phyloP scores from a whole-genome alignment of 1,284 basidiomycete species.

The Ganoderma lingzhi region DNA sequence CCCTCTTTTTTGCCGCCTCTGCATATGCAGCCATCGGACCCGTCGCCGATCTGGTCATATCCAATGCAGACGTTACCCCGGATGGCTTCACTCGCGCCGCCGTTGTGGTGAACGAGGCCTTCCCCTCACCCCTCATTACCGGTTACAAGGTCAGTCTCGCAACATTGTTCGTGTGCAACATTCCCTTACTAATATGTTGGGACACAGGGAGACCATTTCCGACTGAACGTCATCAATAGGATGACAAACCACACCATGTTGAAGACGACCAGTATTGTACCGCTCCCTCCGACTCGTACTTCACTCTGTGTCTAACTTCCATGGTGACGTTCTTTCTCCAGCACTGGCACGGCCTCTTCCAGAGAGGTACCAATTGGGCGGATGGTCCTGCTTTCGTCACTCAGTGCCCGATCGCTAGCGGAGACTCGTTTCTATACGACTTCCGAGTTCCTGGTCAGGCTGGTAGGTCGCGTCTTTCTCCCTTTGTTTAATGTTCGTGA shows the following conservation, averaged over 20 bases:
- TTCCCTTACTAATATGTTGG: not conserved
- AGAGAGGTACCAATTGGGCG: conserved; percentile 39
- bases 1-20: conserved; percentile 14
- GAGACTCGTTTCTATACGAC: conserved; percentile 50
- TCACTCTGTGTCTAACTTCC: not conserved
- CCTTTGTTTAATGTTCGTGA: too few species aligned
- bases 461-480: conserved; percentile 24
- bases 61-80: conserved; percentile 31
- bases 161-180: not conserved
- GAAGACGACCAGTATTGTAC: conserved; percentile 46
- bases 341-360: conserved; percentile 47
- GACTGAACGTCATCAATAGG: conserved; percentile 20
- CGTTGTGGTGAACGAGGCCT: conserved; percentile 34
- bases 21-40: conserved; percentile 27
- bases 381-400: conserved; percentile 18
- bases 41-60: conserved; percentile 28
- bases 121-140: conserved; percentile 39
- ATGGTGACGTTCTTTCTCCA: conserved; percentile 20
- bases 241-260: conserved; percentile 30
- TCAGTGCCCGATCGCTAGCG: conserved; percentile 49
- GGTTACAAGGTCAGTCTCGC: conserved; percentile 34
- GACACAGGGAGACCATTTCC: conserved; percentile 37
- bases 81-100: conserved; percentile 36
- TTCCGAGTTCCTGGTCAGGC: conserved; percentile 41
- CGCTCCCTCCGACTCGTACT: conserved; percentile 27